Evolutionary conservation across 2,329 filamentous ascomycete genomes (phyloP).

Genomic region (Trichoderma cornu-damae): DNA sequence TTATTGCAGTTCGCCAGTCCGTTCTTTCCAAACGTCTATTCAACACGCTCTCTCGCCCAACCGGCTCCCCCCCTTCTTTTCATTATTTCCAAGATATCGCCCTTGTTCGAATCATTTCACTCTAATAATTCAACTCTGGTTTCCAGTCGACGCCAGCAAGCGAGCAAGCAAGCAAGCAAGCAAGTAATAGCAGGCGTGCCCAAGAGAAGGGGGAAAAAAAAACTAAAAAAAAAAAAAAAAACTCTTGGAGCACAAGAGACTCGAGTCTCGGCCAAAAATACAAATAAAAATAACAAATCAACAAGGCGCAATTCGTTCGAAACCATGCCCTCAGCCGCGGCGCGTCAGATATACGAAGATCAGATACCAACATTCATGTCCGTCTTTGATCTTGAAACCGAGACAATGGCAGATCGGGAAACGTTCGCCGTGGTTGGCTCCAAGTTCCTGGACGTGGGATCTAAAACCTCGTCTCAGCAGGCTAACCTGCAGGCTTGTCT

Average conservation of each 20-base stretch:
- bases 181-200: neutral
- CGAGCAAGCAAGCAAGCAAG: too few relatives aligned
- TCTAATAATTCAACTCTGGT: neutral
- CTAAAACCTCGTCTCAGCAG: constrained; percentile 35
- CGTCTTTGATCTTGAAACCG: constrained; percentile 62
- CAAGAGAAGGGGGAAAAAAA: neutral
- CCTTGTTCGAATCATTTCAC: neutral
- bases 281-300: too few relatives aligned
- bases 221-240: neutral
- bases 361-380: constrained; percentile 74
- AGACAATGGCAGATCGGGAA: constrained; percentile 49
- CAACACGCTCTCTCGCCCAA: constrained; percentile 4
- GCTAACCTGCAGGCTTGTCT: constrained; percentile 38
- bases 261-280: neutral
- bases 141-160: neutral
- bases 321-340: constrained; percentile 58
- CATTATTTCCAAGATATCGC: constrained; percentile 11
- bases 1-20: constrained; percentile 22
- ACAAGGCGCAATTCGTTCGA: constrained; percentile 11
- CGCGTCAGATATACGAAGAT: constrained; percentile 59
- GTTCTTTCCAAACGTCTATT: constrained; percentile 23
- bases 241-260: neutral
- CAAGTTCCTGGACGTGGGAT: constrained; percentile 47
- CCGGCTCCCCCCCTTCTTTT: constrained; percentile 23
- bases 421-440: constrained; percentile 51